These are phyloP conservation scores for Fusarium falciforme DNA, from an alignment of 2,329 filamentous ascomycete species.

Conservation along the genomic window DNA sequence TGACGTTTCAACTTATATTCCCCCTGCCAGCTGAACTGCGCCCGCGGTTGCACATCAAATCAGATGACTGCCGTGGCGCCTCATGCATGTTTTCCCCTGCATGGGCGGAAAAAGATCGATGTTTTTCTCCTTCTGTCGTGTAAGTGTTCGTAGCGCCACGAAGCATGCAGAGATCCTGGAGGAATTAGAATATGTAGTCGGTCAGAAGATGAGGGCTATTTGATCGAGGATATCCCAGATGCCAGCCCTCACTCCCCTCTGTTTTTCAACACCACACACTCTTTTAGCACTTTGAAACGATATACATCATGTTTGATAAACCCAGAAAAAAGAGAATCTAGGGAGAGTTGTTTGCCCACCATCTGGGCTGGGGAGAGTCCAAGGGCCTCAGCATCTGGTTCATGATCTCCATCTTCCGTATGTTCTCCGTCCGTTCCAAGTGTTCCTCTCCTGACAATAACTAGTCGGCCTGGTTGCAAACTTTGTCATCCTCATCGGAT, in stretches of 20 bases:
- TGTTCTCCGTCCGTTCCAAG: neutral
- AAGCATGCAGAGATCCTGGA: neutral
- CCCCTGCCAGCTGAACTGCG: constrained; percentile 13
- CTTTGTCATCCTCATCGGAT: constrained; percentile 20
- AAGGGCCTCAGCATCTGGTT: constrained; percentile 24
- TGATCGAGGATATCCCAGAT: neutral
- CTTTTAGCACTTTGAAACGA: neutral
- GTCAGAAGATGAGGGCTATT: neutral
- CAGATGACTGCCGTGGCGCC: neutral
- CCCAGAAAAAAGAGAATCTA: neutral
- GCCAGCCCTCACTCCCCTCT: neutral
- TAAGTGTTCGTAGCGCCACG: neutral
- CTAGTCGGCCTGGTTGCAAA: constrained; percentile 24
- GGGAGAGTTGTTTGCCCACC: constrained; percentile 10
- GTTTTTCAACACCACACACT: neutral
- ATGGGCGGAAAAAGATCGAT: neutral
- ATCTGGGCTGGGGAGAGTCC: constrained; percentile 23
- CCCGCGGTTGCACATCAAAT: neutral
- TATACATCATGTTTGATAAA: neutral
- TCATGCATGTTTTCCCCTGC: neutral
- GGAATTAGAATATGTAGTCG: neutral
- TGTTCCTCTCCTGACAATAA: neutral
- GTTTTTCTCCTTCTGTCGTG: neutral
- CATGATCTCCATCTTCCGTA: constrained; percentile 23
- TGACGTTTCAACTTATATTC: neutral